Evolutionary conservation across 2,329 filamentous ascomycete species (phyloP).

Genomic region (Blastomyces parvus): DNA sequence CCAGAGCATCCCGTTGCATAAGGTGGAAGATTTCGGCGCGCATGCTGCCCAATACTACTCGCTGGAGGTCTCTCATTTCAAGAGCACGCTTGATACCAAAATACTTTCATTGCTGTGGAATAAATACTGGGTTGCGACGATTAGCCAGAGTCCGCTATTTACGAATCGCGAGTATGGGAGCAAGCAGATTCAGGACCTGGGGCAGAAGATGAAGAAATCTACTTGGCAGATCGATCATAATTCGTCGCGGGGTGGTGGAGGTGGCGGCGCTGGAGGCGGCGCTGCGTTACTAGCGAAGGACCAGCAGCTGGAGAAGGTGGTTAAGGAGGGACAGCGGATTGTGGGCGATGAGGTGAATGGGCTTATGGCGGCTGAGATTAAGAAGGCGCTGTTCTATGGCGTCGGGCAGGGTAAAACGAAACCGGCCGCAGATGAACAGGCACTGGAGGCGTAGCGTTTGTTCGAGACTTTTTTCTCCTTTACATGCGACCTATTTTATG

Average conservation of each 20-base stretch:
- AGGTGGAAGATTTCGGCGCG: conserved; percentile 91
- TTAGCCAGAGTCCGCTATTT: conserved; percentile 81
- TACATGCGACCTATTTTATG: not conserved
- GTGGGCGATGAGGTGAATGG: conserved; percentile 45
- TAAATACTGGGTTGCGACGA: conserved; percentile 81
- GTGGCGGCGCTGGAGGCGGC: conserved; percentile 17
- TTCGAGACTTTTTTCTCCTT: not conserved
- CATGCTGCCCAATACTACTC: conserved; percentile 86
- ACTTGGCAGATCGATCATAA: conserved; percentile 35
- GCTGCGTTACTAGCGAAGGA: conserved; percentile 31
- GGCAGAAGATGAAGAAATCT: conserved; percentile 66
- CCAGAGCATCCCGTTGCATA: conserved; percentile 71
- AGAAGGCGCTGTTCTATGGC: conserved; percentile 41
- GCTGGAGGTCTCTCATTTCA: conserved; percentile 87
- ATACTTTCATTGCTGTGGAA: conserved; percentile 89
- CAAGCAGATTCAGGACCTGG: conserved; percentile 83
- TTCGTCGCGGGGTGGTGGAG: conserved; percentile 12
- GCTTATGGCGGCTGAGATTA: conserved; percentile 41
- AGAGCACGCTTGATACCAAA: conserved; percentile 79
- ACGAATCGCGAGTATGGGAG: conserved; percentile 89
- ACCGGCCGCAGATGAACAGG: not conserved
- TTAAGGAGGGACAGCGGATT: conserved; percentile 49
- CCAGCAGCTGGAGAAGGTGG: conserved; percentile 43
- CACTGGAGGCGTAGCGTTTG: conserved; percentile 18
- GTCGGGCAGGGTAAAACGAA: not conserved